phyloP scores from a whole-genome alignment of 1,139 yeast genomes.

The Candida tunisiensis region DNA sequence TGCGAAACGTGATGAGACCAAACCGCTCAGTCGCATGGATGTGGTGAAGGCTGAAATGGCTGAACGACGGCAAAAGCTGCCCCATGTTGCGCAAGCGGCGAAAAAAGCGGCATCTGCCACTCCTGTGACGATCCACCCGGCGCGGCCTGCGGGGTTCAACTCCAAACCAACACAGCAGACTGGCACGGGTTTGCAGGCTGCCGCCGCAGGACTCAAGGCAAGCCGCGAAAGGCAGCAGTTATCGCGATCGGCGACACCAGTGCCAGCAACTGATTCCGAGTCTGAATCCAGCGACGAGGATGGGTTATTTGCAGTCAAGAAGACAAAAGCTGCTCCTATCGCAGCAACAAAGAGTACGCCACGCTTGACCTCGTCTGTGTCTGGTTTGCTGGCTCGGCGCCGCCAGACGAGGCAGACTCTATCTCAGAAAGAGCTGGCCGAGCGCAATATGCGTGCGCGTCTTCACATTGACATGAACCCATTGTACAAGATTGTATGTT shows the following conservation, averaged over 20 bases:
- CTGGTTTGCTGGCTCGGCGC: too few relatives aligned
- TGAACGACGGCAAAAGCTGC: too few relatives aligned
- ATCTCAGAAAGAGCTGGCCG: slow-evolving; percentile 38
- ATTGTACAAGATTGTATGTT: slow-evolving; percentile 47
- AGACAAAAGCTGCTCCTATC: slow-evolving; percentile 2
- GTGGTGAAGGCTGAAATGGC: too few relatives aligned
- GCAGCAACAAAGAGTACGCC: too few relatives aligned
- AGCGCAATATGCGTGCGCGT: slow-evolving; percentile 64
- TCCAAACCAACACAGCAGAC: too few relatives aligned
- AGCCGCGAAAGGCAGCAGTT: slow-evolving; percentile 1
- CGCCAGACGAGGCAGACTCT: slow-evolving; percentile 2
- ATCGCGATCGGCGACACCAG: not conserved
- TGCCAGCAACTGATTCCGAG: not conserved
- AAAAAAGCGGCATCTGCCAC: slow-evolving; percentile 6
- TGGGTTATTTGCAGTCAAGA: slow-evolving; percentile 10
- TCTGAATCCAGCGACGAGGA: slow-evolving; percentile 8
- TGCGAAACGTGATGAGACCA: too few relatives aligned
- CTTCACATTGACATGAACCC: slow-evolving; percentile 67
- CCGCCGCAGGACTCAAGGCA: slow-evolving; percentile 3
- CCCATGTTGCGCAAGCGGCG: too few relatives aligned
- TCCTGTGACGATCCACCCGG: slow-evolving; percentile 31
- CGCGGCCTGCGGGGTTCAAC: slow-evolving; percentile 78
- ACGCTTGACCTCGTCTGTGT: too few relatives aligned
- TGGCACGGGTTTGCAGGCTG: too few relatives aligned
- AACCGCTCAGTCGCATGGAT: too few relatives aligned